Conservation (phyloP, 2,329 filamentous ascomycete species). For the Cucurbitaria berberidis region DNA sequence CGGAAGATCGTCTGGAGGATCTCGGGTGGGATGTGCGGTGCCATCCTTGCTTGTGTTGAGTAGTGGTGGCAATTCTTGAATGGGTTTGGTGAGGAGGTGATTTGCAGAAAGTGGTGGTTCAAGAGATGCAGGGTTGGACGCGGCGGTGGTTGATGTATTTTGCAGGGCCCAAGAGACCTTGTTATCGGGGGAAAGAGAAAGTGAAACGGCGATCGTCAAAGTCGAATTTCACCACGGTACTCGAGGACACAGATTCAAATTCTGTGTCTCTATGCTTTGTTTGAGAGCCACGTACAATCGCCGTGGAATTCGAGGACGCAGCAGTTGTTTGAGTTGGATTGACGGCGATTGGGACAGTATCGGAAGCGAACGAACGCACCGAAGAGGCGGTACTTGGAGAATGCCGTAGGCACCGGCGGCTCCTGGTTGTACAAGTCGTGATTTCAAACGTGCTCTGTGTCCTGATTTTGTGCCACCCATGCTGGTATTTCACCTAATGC, state of each 20-base stretch:
- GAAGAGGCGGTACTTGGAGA: too few relatives aligned
- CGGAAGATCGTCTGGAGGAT: conserved; percentile 3
- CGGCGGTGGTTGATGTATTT: background rate
- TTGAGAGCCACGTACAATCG: too few relatives aligned
- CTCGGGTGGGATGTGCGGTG: background rate
- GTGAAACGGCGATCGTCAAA: background rate
- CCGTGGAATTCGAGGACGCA: too few relatives aligned
- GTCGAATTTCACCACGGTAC: background rate
- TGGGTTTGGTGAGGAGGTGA: background rate
- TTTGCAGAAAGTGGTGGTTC: background rate
- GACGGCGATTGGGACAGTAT: too few relatives aligned
- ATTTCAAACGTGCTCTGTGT: too few relatives aligned
- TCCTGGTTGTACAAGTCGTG: too few relatives aligned
- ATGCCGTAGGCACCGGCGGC: too few relatives aligned
- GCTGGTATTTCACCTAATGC: too few relatives aligned
- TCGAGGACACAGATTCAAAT: background rate
- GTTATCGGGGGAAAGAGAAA: background rate
- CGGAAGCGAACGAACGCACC: too few relatives aligned
- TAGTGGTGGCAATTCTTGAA: background rate
- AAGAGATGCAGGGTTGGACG: background rate
- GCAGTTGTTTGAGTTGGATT: too few relatives aligned
- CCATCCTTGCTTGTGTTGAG: background rate
- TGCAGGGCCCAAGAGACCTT: background rate
- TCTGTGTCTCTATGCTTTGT: too few relatives aligned
- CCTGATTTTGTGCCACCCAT: too few relatives aligned